phyloP scores from a whole-genome alignment of 2,329 filamentous ascomycete genomes.

The Gliomastix tumulicola region DNA sequence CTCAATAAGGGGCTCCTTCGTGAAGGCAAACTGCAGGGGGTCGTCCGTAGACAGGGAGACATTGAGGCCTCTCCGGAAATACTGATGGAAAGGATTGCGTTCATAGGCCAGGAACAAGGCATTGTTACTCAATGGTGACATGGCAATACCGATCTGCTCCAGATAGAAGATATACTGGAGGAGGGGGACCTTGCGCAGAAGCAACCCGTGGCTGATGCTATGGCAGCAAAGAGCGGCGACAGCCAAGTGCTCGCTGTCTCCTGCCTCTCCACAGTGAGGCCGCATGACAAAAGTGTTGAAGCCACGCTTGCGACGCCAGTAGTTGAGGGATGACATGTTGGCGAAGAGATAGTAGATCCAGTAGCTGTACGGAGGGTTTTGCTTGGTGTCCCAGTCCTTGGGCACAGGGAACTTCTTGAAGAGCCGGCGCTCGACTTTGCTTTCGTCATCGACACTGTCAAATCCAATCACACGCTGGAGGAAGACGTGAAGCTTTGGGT shows the following conservation, averaged over 20 bases:
- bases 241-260: conserved; percentile 92
- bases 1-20: conserved; percentile 95
- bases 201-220: conserved; percentile 91
- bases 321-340: conserved; percentile 88
- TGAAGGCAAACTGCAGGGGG: conserved; percentile 95
- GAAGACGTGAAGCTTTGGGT: conserved; percentile 92
- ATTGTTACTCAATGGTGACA: conserved; percentile 99
- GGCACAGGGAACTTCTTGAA: conserved; percentile 94
- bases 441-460: conserved; percentile 96
- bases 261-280: conserved; percentile 93
- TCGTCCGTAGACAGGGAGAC: conserved; percentile 96
- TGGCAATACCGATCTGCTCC: conserved; percentile 95
- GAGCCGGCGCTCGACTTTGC: conserved; percentile 89
- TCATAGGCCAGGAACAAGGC: conserved; percentile 95
- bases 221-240: conserved; percentile 88
- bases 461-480: conserved; percentile 93
- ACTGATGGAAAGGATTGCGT: conserved; percentile 90
- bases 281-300: conserved; percentile 94
- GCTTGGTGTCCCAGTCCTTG: conserved; percentile 79
- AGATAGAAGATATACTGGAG: conserved; percentile 97
- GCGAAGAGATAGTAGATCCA: conserved; percentile 98
- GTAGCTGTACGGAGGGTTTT: conserved; percentile 97
- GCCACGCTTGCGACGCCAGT: conserved; percentile 81
- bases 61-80: conserved; percentile 91
- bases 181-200: conserved; percentile 88